phyloP scores from a whole-genome alignment of 225 moss, liverwort and hornwort genomes.

The Physcomitrellopsis africana region DNA sequence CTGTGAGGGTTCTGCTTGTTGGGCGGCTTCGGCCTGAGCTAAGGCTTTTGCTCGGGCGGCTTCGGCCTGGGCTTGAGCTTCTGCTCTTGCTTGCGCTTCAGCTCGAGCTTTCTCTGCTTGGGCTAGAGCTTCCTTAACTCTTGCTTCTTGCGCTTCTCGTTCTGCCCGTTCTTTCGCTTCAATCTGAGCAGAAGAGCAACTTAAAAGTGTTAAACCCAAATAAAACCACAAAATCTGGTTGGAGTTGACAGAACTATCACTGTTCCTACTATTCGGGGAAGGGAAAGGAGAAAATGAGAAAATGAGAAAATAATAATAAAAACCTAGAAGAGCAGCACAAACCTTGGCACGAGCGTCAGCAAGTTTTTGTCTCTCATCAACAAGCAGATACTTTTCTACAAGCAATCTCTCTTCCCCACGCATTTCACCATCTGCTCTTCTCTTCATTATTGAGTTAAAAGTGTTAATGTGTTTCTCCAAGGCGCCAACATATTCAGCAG shows the following conservation, averaged over 20 bases:
- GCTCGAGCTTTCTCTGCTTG: too few relatives aligned
- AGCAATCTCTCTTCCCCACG: slow-evolving; percentile 70
- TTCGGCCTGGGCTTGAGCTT: slow-evolving; percentile 47
- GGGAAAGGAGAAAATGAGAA: neutral
- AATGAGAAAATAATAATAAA: too few relatives aligned
- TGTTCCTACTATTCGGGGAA: neutral
- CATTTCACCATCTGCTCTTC: slow-evolving; percentile 62
- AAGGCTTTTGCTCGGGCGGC: slow-evolving; percentile 42
- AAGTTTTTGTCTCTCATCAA: slow-evolving; percentile 58
- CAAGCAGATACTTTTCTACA: too few relatives aligned
- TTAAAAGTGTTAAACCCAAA: neutral
- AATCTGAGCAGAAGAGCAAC: slow-evolving; percentile 33
- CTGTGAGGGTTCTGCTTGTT: slow-evolving; percentile 57
- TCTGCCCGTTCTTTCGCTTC: slow-evolving; percentile 74
- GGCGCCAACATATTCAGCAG: slow-evolving; percentile 46
- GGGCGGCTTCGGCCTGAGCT: slow-evolving; percentile 69
- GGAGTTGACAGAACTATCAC: neutral
- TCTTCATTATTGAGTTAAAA: slow-evolving; percentile 55
- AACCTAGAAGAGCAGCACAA: neutral
- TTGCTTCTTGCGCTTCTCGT: slow-evolving; percentile 63
- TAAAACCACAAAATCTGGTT: neutral
- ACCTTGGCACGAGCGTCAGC: slow-evolving; percentile 49
- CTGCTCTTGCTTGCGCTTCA: slow-evolving; percentile 60
- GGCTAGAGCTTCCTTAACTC: slow-evolving; percentile 61
- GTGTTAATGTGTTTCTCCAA: slow-evolving; percentile 55